phyloP scores from a whole-genome alignment of 148 eudicot genomes.

The Cornus suecica region DNA sequence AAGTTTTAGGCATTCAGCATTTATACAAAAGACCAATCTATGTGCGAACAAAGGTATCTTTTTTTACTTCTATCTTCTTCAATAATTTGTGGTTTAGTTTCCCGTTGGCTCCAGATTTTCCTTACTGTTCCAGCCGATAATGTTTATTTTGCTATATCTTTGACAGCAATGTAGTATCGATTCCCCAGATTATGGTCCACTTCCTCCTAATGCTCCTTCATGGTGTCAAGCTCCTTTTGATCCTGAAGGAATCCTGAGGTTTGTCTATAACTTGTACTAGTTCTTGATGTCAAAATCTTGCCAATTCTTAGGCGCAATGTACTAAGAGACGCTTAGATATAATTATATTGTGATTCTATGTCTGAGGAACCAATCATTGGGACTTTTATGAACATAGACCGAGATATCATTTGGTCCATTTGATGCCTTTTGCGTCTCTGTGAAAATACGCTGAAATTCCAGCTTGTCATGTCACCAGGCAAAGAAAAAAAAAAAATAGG shows the following conservation, averaged over 20 bases:
- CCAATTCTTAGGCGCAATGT: background rate
- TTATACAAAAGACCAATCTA: constrained; percentile 17
- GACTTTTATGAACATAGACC: background rate
- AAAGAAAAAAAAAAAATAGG: no score
- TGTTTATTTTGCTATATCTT: constrained; percentile 8
- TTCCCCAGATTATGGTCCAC: constrained; percentile 25
- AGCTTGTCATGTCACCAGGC: background rate
- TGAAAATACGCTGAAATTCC: background rate
- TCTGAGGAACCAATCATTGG: background rate
- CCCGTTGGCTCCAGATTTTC: background rate
- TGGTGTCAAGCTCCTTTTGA: constrained; percentile 34
- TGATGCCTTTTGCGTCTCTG: background rate
- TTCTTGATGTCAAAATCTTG: background rate
- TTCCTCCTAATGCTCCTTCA: constrained; percentile 24
- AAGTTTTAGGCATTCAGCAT: constrained; percentile 20
- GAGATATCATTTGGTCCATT: background rate
- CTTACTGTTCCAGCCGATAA: background rate
- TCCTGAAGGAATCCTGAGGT: constrained; percentile 29
- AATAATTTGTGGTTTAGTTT: background rate
- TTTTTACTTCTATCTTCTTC: background rate
- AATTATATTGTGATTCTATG: background rate
- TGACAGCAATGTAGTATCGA: constrained; percentile 21
- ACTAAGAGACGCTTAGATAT: background rate
- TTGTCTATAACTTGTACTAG: background rate
- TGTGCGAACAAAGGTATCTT: constrained; percentile 15